Evolutionary conservation across 2,329 filamentous ascomycete species (phyloP).

Genomic region (Hypoxylon sp.): DNA sequence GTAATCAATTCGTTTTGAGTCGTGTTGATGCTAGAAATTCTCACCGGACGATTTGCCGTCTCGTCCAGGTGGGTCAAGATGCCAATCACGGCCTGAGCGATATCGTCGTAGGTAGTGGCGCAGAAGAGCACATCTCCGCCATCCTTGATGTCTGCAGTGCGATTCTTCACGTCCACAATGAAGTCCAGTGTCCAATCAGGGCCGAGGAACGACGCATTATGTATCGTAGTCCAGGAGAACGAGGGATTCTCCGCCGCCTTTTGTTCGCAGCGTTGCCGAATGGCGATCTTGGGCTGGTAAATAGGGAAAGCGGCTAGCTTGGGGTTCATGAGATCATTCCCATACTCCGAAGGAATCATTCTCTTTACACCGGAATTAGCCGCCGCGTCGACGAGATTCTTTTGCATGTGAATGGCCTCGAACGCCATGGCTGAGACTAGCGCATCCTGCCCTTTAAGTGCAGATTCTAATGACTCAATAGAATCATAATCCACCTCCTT

Average conservation of each 20-base stretch:
- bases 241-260: slow-evolving; percentile 33
- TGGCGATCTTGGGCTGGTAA: slow-evolving; percentile 46
- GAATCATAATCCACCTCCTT: slow-evolving; percentile 43
- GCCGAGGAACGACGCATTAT: slow-evolving; percentile 44
- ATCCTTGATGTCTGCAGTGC: slow-evolving; percentile 44
- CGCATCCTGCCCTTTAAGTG: slow-evolving; percentile 41
- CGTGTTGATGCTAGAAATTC: slow-evolving; percentile 44
- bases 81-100: slow-evolving; percentile 43
- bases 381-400: slow-evolving; percentile 65
- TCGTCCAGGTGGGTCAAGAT: slow-evolving; percentile 44
- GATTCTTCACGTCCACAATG: slow-evolving; percentile 45
- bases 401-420: slow-evolving; percentile 58
- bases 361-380: slow-evolving; percentile 66
- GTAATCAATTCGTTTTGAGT: slow-evolving; percentile 44
- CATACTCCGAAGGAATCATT: slow-evolving; percentile 68
- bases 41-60: slow-evolving; percentile 43
- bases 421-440: slow-evolving; percentile 59
- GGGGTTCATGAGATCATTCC: slow-evolving; percentile 53
- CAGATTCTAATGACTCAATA: slow-evolving; percentile 36
- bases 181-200: slow-evolving; percentile 46
- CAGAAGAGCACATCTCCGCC: slow-evolving; percentile 46
- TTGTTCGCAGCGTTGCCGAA: slow-evolving; percentile 40
- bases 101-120: slow-evolving; percentile 43
- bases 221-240: slow-evolving; percentile 46
- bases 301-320: slow-evolving; percentile 46